Evolutionary conservation across 306 rosid species (phyloP), one percentile per base, ranked within the genome.

Genomic region (Cercis canadensis): DNA sequence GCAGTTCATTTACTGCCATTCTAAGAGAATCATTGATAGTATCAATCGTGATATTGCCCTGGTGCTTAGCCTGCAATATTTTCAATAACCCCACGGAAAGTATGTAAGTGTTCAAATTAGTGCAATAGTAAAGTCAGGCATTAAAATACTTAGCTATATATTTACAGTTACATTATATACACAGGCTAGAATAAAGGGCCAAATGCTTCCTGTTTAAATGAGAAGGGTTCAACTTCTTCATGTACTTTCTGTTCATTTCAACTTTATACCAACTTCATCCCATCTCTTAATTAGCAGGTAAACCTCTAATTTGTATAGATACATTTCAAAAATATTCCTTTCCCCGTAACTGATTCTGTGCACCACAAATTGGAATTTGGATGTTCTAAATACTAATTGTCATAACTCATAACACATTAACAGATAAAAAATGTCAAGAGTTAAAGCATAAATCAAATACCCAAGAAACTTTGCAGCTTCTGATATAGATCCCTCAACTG

Each of bases 21-120:
- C 97, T 85, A 78, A 90, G 96, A 70, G 91, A 89, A 83, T 94
- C 98, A 70, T 90, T 0, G 97, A 90, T 53, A 90, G 84, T 75
- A 94, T 87, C 82, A 90, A 78, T 56, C 95, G 89, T 43, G 97
- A 94, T 34, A 94, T 32, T 0, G 86, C 96, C 62, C 98, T 97
- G 0, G 97, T 94, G 58, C 91, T 89, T 75, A 94, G 80, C 65
- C 97, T 88, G 85, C 62, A 78, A 75, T 21, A 64, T 65, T 29
- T 15, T 57, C 56, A 45, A 29, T 14, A 57, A 78, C 21, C 65
- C 39, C 72, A 80, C 59, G 50, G 17, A 41, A 37, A 43, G 46
- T 61, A 58, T n/a, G 40, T 15, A 62, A 70, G 18, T 45, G 29
- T 54, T 44, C 44, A 37, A 46, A 74, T 33, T 17, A 34, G 41